phyloP scores from a whole-genome alignment of 768 basidiomycete genomes.

The Termitomyces sp. region DNA sequence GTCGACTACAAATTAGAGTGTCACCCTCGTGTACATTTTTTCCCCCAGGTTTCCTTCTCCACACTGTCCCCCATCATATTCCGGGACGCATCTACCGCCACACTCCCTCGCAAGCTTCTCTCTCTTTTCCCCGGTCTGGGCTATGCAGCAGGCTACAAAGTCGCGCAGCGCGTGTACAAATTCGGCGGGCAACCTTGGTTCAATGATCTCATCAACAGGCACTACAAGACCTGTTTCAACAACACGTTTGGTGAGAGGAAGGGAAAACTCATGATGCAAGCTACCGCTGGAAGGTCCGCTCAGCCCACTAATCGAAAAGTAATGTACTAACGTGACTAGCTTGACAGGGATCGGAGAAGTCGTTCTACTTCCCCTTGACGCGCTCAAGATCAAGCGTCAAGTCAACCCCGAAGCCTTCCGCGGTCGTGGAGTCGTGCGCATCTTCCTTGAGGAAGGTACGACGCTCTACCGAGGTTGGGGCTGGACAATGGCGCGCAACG shows the following conservation, averaged over 20 bases:
- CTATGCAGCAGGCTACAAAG: constrained; percentile 97
- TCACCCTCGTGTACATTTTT: neutral
- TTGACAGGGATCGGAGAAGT: constrained; percentile 92
- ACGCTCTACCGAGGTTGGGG: constrained; percentile 97
- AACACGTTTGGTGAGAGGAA: constrained; percentile 88
- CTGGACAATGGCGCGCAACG: constrained; percentile 98
- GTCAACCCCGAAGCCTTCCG: constrained; percentile 98
- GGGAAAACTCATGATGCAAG: constrained; percentile 95
- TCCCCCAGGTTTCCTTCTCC: constrained; percentile 52
- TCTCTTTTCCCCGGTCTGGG: constrained; percentile 98
- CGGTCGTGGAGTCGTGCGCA: constrained; percentile 83
- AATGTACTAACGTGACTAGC: constrained; percentile 32
- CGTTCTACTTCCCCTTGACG: constrained; percentile 94
- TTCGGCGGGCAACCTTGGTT: constrained; percentile 99
- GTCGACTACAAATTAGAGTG: neutral
- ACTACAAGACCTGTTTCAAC: constrained; percentile 80
- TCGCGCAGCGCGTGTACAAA: constrained; percentile 92
- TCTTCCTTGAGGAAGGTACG: constrained; percentile 88
- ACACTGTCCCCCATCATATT: constrained; percentile 79
- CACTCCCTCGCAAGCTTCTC: constrained; percentile 62
- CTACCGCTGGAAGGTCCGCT: constrained; percentile 83
- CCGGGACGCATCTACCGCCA: constrained; percentile 70
- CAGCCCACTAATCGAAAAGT: too few species aligned
- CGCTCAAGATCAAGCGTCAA: constrained; percentile 97
- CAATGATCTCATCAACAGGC: constrained; percentile 80